Evolutionary conservation across 2,329 filamentous ascomycete genomes (phyloP).

Genomic region (Clathrospora elynae): DNA sequence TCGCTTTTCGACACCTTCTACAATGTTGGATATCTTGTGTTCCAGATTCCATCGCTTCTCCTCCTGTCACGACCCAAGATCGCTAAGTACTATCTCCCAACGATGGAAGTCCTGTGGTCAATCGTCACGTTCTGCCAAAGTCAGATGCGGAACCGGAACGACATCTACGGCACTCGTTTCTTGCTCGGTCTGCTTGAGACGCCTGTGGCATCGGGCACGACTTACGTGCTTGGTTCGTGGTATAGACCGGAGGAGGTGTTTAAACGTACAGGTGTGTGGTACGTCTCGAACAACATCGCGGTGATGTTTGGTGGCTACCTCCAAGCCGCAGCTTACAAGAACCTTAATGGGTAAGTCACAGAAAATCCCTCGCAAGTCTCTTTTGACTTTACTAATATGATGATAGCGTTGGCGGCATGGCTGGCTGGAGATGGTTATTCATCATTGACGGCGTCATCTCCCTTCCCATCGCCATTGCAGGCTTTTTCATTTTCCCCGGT

Average conservation of each 20-base stretch:
- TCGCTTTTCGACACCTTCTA: slow-evolving; percentile 54
- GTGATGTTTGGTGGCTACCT: slow-evolving; percentile 64
- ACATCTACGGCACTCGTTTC: slow-evolving; percentile 50
- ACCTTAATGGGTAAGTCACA: slow-evolving; percentile 52
- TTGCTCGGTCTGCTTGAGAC: slow-evolving; percentile 46
- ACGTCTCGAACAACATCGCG: slow-evolving; percentile 58
- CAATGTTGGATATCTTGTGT: slow-evolving; percentile 49
- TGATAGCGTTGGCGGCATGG: slow-evolving; percentile 49
- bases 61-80: slow-evolving; percentile 47
- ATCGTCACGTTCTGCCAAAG: slow-evolving; percentile 49
- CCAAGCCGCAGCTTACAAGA: slow-evolving; percentile 60
- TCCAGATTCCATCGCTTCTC: slow-evolving; percentile 47
- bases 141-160: slow-evolving; percentile 46
- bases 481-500: slow-evolving; percentile 61
- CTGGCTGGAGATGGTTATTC: slow-evolving; percentile 61
- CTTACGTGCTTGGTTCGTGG: slow-evolving; percentile 49
- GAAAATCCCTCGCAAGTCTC: not conserved
- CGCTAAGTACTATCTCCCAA: slow-evolving; percentile 46
- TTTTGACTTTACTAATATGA: not conserved
- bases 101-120: slow-evolving; percentile 51
- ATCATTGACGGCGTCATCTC: slow-evolving; percentile 64
- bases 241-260: slow-evolving; percentile 55
- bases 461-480: slow-evolving; percentile 60
- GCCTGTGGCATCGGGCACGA: slow-evolving; percentile 45
- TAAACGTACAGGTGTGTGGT: slow-evolving; percentile 62